Base-by-base conservation (phyloP, 139 green algal species). In the Astrephomene gubernaculifera region DNA sequence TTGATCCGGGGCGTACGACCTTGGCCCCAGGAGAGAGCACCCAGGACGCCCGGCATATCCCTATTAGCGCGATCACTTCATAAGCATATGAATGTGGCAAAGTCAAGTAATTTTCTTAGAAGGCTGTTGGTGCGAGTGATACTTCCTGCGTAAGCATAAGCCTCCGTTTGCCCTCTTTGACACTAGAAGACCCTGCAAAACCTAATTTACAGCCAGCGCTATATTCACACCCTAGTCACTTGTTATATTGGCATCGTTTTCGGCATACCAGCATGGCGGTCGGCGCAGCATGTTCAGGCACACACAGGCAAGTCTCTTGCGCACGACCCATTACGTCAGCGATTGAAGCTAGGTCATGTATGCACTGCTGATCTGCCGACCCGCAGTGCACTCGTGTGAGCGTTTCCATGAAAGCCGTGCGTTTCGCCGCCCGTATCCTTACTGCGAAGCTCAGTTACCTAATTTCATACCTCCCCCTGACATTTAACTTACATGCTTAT, bases 221-320 rank as follows among this genome's bases (percentile, higher is more conserved):
- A n/a, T n/a, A n/a, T n/a, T n/a, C n/a, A n/a, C n/a, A n/a, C n/a
- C n/a, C n/a, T n/a, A n/a, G n/a, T n/a, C n/a, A n/a, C n/a, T n/a
- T n/a, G n/a, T n/a, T n/a, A n/a, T n/a, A n/a, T n/a, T n/a, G n/a
- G n/a, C n/a, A n/a, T n/a, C n/a, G n/a, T n/a, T n/a, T n/a, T n/a
- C n/a, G n/a, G n/a, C n/a, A n/a, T n/a, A n/a, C n/a, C n/a, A 65
- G n/a, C 63, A 78, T 78, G 70, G 70, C 70, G 6, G 70, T 78
- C 43, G 44, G 44, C 27, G 70, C 44, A 4, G 22, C 43, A 29
- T 63, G 41, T 8, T 41, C 43, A 7, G 70, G 70, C 25, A 63
- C 41, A 29, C 70, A 25, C 43, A 78, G 70, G 70, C 41, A 78
- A 29, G 70, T 63, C 24, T 17, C 43, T 38, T 53, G 10, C 17